Evolutionary conservation across 2,329 filamentous ascomycete genomes (phyloP).

Genomic region (Zelopaecilomyces penicillatus): DNA sequence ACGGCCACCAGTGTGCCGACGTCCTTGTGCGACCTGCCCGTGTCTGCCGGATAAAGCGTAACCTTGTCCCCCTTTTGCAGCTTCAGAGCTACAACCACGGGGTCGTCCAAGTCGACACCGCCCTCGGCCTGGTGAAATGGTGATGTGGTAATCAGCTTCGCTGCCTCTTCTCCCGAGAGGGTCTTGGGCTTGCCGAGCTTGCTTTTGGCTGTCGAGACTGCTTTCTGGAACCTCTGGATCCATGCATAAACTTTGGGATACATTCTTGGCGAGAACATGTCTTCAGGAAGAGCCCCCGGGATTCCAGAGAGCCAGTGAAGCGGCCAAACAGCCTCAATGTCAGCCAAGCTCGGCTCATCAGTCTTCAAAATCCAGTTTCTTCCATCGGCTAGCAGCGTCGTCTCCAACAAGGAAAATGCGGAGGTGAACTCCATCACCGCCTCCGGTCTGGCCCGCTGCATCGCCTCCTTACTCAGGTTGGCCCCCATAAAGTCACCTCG

Average conservation of each 20-base stretch:
- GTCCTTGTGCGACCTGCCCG: constrained; percentile 51
- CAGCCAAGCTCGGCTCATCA: constrained; percentile 46
- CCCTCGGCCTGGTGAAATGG: constrained; percentile 37
- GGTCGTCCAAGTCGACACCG: constrained; percentile 41
- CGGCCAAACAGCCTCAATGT: constrained; percentile 62
- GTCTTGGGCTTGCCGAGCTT: constrained; percentile 26
- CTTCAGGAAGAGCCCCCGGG: constrained; percentile 44
- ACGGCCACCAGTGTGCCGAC: constrained; percentile 46
- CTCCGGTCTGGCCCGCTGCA: constrained; percentile 36
- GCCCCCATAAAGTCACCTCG: constrained; percentile 30
- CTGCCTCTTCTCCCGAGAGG: constrained; percentile 47
- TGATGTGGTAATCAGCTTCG: constrained; percentile 35
- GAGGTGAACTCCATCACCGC: constrained; percentile 46
- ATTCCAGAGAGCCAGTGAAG: constrained; percentile 57
- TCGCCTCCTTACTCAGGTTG: constrained; percentile 16
- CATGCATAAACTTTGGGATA: constrained; percentile 57
- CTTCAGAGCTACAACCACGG: constrained; percentile 32
- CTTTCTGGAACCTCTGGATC: constrained; percentile 51
- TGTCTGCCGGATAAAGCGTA: constrained; percentile 54
- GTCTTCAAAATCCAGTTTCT: constrained; percentile 54
- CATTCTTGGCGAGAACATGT: constrained; percentile 39
- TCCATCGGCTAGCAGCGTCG: constrained; percentile 55
- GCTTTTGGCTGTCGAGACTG: constrained; percentile 34
- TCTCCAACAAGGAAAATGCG: constrained; percentile 52
- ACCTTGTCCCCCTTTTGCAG: constrained; percentile 47